Evolutionary conservation across 2,329 filamentous ascomycete species (phyloP).

Genomic region (Allantophomopsis lycopodina): DNA sequence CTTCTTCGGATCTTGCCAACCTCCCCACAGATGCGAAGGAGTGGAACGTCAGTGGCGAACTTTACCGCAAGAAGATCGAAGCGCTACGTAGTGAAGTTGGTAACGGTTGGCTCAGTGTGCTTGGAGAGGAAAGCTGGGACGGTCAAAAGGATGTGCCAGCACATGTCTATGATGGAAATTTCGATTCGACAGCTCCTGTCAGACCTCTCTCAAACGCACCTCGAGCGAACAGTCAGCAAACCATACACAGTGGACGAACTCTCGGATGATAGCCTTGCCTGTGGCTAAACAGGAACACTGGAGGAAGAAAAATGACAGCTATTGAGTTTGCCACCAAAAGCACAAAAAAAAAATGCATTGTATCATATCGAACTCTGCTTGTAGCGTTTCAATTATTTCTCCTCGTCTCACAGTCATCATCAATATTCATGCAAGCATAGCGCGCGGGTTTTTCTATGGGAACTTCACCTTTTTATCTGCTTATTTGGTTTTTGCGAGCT

Average conservation of each 20-base stretch:
- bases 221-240: slow-evolving; percentile 17
- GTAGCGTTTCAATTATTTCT: not conserved
- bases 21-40: slow-evolving; percentile 26
- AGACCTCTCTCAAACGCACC: slow-evolving; percentile 13
- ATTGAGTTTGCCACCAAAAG: no score
- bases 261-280: slow-evolving; percentile 11
- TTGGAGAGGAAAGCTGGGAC: slow-evolving; percentile 66
- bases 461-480: not conserved
- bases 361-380: slow-evolving; percentile 1
- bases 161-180: slow-evolving; percentile 13
- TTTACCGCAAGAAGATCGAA: slow-evolving; percentile 82
- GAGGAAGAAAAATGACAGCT: no score
- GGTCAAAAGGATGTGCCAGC: slow-evolving; percentile 11
- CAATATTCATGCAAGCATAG: not conserved
- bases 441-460: not conserved
- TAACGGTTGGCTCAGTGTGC: slow-evolving; percentile 71
- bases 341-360: not conserved
- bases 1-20: slow-evolving; percentile 8
- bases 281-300: no score
- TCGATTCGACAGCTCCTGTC: slow-evolving; percentile 13
- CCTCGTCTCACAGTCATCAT: no score
- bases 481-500: no score
- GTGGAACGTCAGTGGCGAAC: slow-evolving; percentile 57
- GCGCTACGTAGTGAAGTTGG: slow-evolving; percentile 74
- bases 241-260: slow-evolving; percentile 19